Evolutionary conservation across 108 stramenopile species (phyloP).

Genomic region (Nannochloropsis salina): DNA sequence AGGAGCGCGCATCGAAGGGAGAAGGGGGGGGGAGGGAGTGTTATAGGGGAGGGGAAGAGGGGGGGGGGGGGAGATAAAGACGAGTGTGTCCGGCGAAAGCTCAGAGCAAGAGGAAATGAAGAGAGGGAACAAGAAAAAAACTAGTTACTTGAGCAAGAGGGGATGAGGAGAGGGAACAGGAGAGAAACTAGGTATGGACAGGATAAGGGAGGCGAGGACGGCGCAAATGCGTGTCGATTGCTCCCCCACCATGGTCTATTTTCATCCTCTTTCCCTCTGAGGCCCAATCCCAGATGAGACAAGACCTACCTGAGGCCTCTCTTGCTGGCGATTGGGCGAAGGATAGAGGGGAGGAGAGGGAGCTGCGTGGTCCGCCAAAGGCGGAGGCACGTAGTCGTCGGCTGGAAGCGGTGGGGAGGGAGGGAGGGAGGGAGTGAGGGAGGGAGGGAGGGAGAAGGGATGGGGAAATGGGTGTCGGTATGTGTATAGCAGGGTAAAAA

Average conservation of each 20-base stretch:
- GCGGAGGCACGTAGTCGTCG: background rate
- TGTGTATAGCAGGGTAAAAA: too few relatives aligned
- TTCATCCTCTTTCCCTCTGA: background rate
- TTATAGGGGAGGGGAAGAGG: background rate
- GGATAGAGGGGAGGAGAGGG: background rate
- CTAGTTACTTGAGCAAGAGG: background rate
- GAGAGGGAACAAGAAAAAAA: too few relatives aligned
- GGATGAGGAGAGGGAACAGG: background rate
- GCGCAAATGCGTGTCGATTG: background rate
- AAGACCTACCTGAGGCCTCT: background rate
- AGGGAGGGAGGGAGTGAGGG: conserved; percentile 1
- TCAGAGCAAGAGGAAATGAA: too few relatives aligned
- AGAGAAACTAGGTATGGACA: background rate
- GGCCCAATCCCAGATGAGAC: background rate
- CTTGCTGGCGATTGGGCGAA: background rate
- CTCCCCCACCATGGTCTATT: background rate
- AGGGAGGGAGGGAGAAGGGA: conserved; percentile 10
- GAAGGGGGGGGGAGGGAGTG: background rate
- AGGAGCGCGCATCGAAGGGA: background rate
- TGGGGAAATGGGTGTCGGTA: too few relatives aligned
- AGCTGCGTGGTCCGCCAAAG: background rate
- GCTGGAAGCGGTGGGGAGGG: background rate
- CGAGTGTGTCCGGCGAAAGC: background rate
- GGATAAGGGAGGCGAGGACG: background rate
- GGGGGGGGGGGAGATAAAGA: background rate